These are phyloP conservation scores for Diaporthe sp. DNA, from an alignment of 2,329 filamentous ascomycete species.

Conservation along the genomic window DNA sequence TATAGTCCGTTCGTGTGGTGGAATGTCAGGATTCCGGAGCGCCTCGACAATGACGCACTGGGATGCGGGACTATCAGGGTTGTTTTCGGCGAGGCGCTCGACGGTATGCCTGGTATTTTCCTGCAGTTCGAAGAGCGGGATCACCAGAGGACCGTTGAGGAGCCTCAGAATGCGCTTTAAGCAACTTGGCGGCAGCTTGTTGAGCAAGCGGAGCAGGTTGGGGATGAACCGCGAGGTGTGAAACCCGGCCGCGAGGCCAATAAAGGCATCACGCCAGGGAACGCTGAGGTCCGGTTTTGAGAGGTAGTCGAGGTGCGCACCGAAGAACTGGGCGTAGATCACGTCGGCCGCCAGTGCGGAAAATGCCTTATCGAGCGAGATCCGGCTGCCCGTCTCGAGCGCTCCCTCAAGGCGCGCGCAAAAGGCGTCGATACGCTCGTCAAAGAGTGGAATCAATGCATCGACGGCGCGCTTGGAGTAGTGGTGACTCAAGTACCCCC, in stretches of 20 bases:
- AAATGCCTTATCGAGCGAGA: not conserved
- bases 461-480: not conserved
- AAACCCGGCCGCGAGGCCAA: not conserved
- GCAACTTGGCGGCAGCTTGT: not conserved
- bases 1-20: not conserved
- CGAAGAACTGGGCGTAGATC: slow-evolving; percentile 1
- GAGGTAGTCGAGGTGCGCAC: not conserved
- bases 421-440: not conserved
- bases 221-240: not conserved
- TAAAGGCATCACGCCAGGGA: not conserved
- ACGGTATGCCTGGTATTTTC: not conserved
- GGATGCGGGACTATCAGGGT: not conserved
- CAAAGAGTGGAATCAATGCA: not conserved
- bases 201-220: not conserved
- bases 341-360: not conserved
- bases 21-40: not conserved
- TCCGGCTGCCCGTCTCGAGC: not conserved
- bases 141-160: not conserved
- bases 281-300: not conserved
- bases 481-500: not conserved
- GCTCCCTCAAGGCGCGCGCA: not conserved
- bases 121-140: not conserved
- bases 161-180: not conserved
- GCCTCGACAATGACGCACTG: not conserved
- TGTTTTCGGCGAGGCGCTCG: not conserved